Conservation (phyloP, 305 asterid species). For the Striga hermonthica region DNA sequence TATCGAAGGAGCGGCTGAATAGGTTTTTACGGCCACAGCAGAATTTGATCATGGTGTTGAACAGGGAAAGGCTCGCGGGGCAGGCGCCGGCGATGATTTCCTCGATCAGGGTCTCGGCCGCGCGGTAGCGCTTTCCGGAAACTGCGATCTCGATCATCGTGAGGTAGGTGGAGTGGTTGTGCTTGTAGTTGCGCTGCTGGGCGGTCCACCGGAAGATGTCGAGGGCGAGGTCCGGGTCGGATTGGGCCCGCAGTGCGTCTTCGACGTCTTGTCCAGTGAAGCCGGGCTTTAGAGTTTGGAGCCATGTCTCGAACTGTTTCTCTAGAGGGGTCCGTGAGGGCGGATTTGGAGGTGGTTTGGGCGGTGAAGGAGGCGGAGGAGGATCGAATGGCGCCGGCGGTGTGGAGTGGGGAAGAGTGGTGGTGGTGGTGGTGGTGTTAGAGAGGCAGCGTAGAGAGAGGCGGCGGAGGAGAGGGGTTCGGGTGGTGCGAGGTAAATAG, state of each 20-base stretch:
- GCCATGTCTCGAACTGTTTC: slow-evolving; percentile 76
- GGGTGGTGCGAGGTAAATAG: slow-evolving; percentile 32
- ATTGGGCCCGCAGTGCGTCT: slow-evolving; percentile 58
- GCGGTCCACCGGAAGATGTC: slow-evolving; percentile 97
- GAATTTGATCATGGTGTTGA: slow-evolving; percentile 81
- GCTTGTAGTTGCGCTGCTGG: slow-evolving; percentile 84
- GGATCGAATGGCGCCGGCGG: slow-evolving; percentile 30
- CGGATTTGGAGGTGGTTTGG: slow-evolving; percentile 34
- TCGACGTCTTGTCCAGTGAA: slow-evolving; percentile 74
- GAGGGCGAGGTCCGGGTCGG: slow-evolving; percentile 86
- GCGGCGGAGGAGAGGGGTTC: slow-evolving; percentile 36
- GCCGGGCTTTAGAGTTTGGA: slow-evolving; percentile 69
- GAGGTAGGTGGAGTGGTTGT: slow-evolving; percentile 59
- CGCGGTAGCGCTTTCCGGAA: slow-evolving; percentile 60
- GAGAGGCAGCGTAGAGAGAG: slow-evolving; percentile 38
- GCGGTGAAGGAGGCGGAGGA: slow-evolving; percentile 28
- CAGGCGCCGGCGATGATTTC: slow-evolving; percentile 89
- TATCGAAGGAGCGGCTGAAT: slow-evolving; percentile 84
- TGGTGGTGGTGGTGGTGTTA: slow-evolving; percentile 39
- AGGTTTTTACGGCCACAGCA: slow-evolving; percentile 65
- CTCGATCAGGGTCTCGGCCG: slow-evolving; percentile 66
- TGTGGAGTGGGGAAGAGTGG: slow-evolving; percentile 24
- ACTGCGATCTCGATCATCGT: slow-evolving; percentile 62
- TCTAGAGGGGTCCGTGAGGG: slow-evolving; percentile 68
- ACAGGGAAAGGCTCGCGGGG: slow-evolving; percentile 51